Base-by-base conservation (phyloP, 2,329 filamentous ascomycete species). In the Venturia aucupariae region DNA sequence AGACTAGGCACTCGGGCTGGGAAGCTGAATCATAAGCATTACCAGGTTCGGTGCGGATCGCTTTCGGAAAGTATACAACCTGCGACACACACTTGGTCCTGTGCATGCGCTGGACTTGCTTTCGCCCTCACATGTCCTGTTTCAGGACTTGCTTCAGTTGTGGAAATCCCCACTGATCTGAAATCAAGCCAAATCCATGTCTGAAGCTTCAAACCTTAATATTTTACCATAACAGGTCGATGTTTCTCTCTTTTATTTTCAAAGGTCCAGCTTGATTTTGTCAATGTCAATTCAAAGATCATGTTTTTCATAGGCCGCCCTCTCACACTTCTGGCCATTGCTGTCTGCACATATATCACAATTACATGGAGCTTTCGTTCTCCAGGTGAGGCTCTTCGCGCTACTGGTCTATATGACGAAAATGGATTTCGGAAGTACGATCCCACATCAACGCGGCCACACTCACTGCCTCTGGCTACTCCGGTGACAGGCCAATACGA, bases 301-400 rank as follows among this genome's bases (percentile, higher is more conserved):
- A 63, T 63, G 62, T 57, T 63, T 22, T 57, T 55, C 48, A 39
- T 57, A 35, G 46, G 46, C 41, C 62, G 62, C 11, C 62, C 62
- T 46, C 35, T 63, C 24, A 63, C 62, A 4, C 51, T 63, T 27
- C 32, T 63, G 35, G 48, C 48, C 32, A 24, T 63, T 22, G 62
- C 62, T 57, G 51, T 57, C 27, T 63, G 62, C 48, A 63, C 51
- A 32, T 63, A 63, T 19, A 38, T 63, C 22, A 41, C 46, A 8
- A 38, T 63, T 15, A 63, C 62, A 41, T 63, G 62, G 62, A 57
- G 35, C 2, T 63, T 51, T 39, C 42, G 48, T 8, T 38, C 46
- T 46, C 35, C 62, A 57, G 51, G 22, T 17, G 42, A 63, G 13
- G 41, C n/a, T 60, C 22, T 38, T 41, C 15, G 7, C 35, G 38